Conservation (phyloP, 2,329 filamentous ascomycete species). For the Sclerotinia subarctica region DNA sequence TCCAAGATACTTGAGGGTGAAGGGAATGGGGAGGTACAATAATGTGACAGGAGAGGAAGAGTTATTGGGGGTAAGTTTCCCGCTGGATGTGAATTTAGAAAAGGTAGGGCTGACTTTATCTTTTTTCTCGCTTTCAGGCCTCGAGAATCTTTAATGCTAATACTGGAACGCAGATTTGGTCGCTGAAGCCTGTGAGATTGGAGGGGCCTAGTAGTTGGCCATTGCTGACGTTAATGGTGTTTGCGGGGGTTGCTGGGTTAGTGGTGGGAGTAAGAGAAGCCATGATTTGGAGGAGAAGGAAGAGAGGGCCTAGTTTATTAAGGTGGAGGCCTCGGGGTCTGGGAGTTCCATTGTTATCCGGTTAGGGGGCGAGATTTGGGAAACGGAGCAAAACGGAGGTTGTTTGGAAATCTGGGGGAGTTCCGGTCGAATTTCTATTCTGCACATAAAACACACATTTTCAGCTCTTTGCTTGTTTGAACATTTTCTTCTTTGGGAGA, state of each 20-base stretch:
- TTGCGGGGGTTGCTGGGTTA: slow-evolving; percentile 6
- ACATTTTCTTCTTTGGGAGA: too few relatives aligned
- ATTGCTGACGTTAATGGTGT: slow-evolving; percentile 4
- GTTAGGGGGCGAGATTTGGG: neutral
- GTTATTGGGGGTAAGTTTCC: slow-evolving; percentile 15
- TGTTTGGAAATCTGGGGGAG: neutral
- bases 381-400: neutral
- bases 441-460: neutral
- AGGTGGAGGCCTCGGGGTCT: slow-evolving; percentile 12
- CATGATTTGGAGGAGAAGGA: slow-evolving; percentile 9
- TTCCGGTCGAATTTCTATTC: neutral
- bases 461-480: neutral
- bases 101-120: slow-evolving; percentile 15
- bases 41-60: slow-evolving; percentile 1
- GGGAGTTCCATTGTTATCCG: slow-evolving; percentile 15
- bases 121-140: slow-evolving; percentile 1
- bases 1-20: slow-evolving; percentile 15
- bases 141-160: slow-evolving; percentile 14
- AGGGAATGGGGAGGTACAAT: neutral
- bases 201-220: slow-evolving; percentile 13
- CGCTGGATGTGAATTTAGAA: slow-evolving; percentile 15
- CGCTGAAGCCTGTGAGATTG: slow-evolving; percentile 8
- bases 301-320: slow-evolving; percentile 4
- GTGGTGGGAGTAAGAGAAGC: slow-evolving; percentile 16
- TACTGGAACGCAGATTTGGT: slow-evolving; percentile 17